A percentile compares a stretch with the other conserved stretches of the same genome.
phyloP scores from a whole-genome alignment of 2,329 filamentous ascomycete species.

The Lasiodiplodia hormozganensis region DNA sequence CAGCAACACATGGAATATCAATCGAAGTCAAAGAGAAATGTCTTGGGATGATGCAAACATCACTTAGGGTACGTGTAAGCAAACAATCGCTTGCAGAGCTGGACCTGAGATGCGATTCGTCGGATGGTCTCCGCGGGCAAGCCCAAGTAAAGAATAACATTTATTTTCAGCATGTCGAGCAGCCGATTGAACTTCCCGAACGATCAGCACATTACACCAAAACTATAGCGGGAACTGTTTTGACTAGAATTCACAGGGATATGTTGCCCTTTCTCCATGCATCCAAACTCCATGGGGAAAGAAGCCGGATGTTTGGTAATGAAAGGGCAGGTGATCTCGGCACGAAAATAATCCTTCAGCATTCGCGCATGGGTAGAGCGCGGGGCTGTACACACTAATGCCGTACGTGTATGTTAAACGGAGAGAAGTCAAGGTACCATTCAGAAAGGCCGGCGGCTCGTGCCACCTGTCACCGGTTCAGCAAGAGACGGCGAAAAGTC shows the following conservation, averaged over 20 bases:
- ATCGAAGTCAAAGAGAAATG: not conserved
- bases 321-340: slow-evolving; percentile 63
- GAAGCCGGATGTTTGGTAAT: slow-evolving; percentile 72
- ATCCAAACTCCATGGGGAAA: slow-evolving; percentile 60
- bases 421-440: not conserved
- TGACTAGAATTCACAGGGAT: slow-evolving; percentile 19
- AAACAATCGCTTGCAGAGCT: not conserved
- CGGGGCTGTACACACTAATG: slow-evolving; percentile 78
- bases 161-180: not conserved
- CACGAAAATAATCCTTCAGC: slow-evolving; percentile 73
- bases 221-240: not conserved
- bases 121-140: not conserved
- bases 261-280: slow-evolving; percentile 71
- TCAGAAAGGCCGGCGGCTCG: not conserved
- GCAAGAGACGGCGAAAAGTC: not conserved
- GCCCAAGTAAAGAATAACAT: not conserved
- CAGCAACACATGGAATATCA: not conserved
- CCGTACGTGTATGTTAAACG: slow-evolving; percentile 44
- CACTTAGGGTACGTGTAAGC: not conserved
- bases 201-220: not conserved
- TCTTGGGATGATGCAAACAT: not conserved
- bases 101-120: not conserved
- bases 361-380: slow-evolving; percentile 64
- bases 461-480: not conserved
- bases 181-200: not conserved